phyloP scores from a whole-genome alignment of 805 yeast species.

The Yarrowia yakushimensis region DNA sequence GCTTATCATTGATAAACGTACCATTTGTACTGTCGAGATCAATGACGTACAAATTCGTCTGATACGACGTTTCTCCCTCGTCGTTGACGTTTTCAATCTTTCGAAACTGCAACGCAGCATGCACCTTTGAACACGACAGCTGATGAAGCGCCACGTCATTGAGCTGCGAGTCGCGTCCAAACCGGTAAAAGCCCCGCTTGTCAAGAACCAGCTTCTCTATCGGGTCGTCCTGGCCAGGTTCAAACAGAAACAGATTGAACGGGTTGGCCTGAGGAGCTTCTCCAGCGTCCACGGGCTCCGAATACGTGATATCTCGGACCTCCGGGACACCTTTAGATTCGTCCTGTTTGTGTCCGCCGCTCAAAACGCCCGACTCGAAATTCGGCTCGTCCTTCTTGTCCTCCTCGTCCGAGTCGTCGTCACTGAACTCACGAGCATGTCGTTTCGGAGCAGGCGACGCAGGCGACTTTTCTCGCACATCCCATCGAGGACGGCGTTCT shows the following conservation, averaged over 20 bases:
- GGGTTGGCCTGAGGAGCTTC: slow-evolving; percentile 6
- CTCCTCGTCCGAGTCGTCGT: slow-evolving; percentile 1
- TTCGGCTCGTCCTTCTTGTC: neutral
- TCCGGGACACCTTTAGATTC: neutral
- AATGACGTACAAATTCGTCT: slow-evolving; percentile 10
- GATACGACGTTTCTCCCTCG: slow-evolving; percentile 7
- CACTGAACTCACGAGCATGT: slow-evolving; percentile 1
- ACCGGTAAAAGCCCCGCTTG: neutral
- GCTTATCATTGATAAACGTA: slow-evolving; percentile 6
- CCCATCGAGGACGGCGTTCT: slow-evolving; percentile 5
- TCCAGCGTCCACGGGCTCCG: slow-evolving; percentile 8
- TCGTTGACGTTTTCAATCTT: slow-evolving; percentile 12
- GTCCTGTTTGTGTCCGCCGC: neutral
- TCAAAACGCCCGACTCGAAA: neutral
- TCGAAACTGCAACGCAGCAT: slow-evolving; percentile 21
- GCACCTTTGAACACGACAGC: slow-evolving; percentile 5
- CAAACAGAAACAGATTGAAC: neutral
- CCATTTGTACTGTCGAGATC: slow-evolving; percentile 15
- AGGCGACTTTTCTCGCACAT: slow-evolving; percentile 2
- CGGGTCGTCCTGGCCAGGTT: slow-evolving; percentile 16
- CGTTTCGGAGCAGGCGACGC: neutral
- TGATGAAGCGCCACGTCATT: neutral
- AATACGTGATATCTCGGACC: slow-evolving; percentile 1
- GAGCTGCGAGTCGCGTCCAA: slow-evolving; percentile 17
- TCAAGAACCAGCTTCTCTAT: neutral